These are phyloP conservation scores for Plantago elongata DNA, from an alignment of 257 asterid species.

Conservation along the genomic window DNA sequence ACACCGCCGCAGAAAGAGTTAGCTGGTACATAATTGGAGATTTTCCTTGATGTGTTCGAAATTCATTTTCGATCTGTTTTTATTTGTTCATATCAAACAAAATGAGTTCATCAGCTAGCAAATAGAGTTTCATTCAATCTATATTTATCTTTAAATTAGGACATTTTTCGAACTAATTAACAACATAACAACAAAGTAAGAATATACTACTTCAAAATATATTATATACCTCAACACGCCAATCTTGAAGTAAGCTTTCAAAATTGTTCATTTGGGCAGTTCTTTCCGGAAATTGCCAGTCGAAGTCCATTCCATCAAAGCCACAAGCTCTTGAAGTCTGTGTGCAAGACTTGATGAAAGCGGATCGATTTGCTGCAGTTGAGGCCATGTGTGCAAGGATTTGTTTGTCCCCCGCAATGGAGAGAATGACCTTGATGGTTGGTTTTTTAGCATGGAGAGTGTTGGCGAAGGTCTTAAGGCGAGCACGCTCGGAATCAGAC, in stretches of 20 bases:
- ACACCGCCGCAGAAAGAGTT: slow-evolving; percentile 77
- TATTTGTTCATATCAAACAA: too few relatives aligned
- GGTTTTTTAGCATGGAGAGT: slow-evolving; percentile 49
- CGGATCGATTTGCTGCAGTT: slow-evolving; percentile 21
- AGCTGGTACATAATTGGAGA: slow-evolving; percentile 30
- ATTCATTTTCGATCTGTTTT: too few relatives aligned
- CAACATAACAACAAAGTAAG: too few relatives aligned
- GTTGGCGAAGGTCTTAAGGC: slow-evolving; percentile 47
- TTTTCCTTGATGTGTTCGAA: too few relatives aligned
- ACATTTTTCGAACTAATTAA: too few relatives aligned
- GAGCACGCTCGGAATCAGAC: slow-evolving; percentile 26
- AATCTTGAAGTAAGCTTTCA: slow-evolving; percentile 39
- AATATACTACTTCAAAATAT: too few relatives aligned
- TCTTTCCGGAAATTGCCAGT: slow-evolving; percentile 70
- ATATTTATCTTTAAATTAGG: too few relatives aligned
- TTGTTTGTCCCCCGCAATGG: slow-evolving; percentile 55
- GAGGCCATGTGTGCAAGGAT: slow-evolving; percentile 52
- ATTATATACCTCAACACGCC: slow-evolving; percentile 63
- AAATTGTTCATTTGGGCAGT: slow-evolving; percentile 50
- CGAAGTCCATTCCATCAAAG: slow-evolving; percentile 74
- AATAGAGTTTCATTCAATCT: too few relatives aligned
- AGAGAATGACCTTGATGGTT: slow-evolving; percentile 38
- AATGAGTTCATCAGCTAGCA: too few relatives aligned
- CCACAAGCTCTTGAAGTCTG: slow-evolving; percentile 50
- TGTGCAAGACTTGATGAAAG: slow-evolving; percentile 54